Conservation (phyloP, 1,284 basidiomycete species). For the Apiotrichum veenhuisii region DNA sequence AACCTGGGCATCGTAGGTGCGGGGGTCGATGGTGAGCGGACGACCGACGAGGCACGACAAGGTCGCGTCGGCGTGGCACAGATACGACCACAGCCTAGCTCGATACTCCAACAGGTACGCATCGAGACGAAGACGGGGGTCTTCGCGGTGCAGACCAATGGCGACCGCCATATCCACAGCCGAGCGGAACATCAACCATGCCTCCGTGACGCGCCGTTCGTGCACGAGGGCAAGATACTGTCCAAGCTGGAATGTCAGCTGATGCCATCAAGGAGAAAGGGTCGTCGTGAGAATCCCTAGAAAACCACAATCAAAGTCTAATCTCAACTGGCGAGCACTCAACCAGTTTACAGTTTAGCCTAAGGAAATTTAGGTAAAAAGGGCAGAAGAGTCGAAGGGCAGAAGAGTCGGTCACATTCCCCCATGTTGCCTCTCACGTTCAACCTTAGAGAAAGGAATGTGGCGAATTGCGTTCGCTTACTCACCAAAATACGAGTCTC, state of each 20-base stretch:
- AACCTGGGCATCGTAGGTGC: conserved; percentile 40
- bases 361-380: too few relatives aligned
- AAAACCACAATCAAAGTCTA: too few relatives aligned
- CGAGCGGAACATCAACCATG: conserved; percentile 87
- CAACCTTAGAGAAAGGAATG: too few relatives aligned
- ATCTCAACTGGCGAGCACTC: too few relatives aligned
- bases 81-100: conserved; percentile 85
- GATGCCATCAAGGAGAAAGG: too few relatives aligned
- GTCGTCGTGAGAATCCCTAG: too few relatives aligned
- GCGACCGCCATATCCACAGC: conserved; percentile 87
- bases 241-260: conserved; percentile 59
- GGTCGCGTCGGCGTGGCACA: conserved; percentile 80
- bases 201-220: conserved; percentile 57
- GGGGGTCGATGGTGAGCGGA: conserved; percentile 59
- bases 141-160: conserved; percentile 84
- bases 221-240: conserved; percentile 74
- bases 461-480: too few relatives aligned
- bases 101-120: conserved; percentile 77
- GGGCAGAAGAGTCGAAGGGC: too few relatives aligned
- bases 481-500: conserved; percentile 74
- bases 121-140: conserved; percentile 61
- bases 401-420: too few relatives aligned
- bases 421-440: too few relatives aligned
- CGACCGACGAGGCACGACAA: conserved; percentile 86
- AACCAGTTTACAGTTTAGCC: too few relatives aligned